These are phyloP conservation scores for Colletotrichum chrysophilum DNA, from an alignment of 2,329 filamentous ascomycete genomes.

Conservation along the genomic window DNA sequence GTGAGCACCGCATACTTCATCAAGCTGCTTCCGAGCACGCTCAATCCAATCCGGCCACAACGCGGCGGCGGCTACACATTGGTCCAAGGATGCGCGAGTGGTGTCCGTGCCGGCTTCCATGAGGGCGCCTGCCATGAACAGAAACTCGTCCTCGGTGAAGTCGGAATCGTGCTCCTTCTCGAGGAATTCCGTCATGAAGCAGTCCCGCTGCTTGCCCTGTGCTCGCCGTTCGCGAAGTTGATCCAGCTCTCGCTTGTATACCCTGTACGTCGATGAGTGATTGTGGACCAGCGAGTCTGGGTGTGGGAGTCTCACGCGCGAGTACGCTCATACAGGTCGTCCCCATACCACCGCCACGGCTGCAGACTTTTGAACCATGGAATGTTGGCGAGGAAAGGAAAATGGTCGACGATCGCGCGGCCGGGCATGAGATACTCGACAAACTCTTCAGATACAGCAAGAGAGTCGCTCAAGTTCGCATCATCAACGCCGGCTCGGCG, in stretches of 20 bases:
- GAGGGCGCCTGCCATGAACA: neutral
- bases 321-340: neutral
- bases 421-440: neutral
- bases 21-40: neutral
- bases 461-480: neutral
- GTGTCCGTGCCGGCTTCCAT: neutral
- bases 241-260: neutral
- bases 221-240: neutral
- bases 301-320: neutral
- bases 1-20: neutral
- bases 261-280: neutral
- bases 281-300: neutral
- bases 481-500: neutral
- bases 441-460: neutral
- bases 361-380: neutral
- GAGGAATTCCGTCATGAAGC: neutral
- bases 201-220: neutral
- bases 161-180: neutral
- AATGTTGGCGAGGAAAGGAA: neutral
- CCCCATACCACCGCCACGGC: neutral
- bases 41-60: neutral
- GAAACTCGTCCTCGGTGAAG: neutral
- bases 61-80: neutral
- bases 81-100: neutral
- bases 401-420: neutral